Conservation (phyloP, 2,329 filamentous ascomycete species). For the Neonectria neomacrospora region DNA sequence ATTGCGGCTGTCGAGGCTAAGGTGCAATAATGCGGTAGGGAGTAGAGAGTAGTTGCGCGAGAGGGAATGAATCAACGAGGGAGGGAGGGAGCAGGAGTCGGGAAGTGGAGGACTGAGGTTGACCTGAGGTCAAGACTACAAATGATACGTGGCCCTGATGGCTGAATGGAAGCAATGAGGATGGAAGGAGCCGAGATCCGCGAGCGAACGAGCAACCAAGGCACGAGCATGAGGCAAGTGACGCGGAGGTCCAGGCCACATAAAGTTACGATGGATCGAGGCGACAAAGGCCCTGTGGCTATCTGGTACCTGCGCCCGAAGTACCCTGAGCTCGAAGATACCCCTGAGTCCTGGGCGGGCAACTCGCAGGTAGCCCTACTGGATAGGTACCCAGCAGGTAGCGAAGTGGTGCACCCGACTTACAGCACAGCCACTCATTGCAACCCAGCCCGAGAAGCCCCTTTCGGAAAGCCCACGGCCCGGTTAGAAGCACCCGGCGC, state of each 20-base stretch:
- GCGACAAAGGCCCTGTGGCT: not conserved
- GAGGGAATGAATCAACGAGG: no score
- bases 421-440: not conserved
- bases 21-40: not conserved
- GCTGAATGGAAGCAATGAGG: not conserved
- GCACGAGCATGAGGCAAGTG: not conserved
- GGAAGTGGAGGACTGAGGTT: not conserved
- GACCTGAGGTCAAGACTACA: not conserved
- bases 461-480: not conserved
- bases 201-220: conserved; percentile 8
- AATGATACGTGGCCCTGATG: conserved; percentile 17
- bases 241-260: conserved; percentile 9
- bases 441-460: not conserved
- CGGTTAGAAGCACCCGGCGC: not conserved
- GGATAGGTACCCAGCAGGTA: no score
- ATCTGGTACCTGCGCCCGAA: conserved; percentile 3
- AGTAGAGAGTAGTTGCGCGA: not conserved
- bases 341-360: conserved; percentile 14
- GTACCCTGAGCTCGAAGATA: conserved; percentile 22
- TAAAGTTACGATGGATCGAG: conserved; percentile 16
- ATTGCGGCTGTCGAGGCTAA: not conserved
- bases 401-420: no score
- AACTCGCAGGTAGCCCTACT: not conserved
- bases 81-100: not conserved
- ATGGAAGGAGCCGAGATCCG: conserved; percentile 1